Evolutionary conservation across 1,139 yeast genomes (phyloP), one percentile per base, ranked within the genome.

Genomic region (Blastobotrys elegans): DNA sequence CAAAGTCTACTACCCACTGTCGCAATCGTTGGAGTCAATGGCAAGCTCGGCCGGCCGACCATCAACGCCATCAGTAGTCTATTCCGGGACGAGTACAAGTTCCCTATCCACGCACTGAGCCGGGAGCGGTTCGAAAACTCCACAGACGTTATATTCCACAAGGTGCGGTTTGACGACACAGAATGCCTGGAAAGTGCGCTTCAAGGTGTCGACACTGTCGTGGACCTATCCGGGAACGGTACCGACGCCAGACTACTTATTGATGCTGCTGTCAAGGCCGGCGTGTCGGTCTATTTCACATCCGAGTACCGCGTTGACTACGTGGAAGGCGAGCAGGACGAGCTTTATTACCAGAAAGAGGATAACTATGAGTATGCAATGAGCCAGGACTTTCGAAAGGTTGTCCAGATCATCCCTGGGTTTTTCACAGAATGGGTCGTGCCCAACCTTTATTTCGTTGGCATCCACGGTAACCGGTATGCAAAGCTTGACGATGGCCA

Each of bases 231-330:
- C 20, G 41, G 43, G 21, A 27, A 11, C 7, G 36, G 34, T 16
- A 38, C 38, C n/a, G 46, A 43, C 39, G 61, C 66, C n/a, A 56
- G 21, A 16, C 43, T 40, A 11, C 38, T 66, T 17, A 52, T 69
- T 13, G 66, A 69, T 3, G 73, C 80, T 6, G 70, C 75, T 2
- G 57, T 59, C 5, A 60, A 59, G 16, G 72, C 73, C 35, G 72
- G 61, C 13, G 80, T 80, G 40, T 74, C 76, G 59, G 57, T 80
- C 30, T 80, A 72, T 63, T 71, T 81, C 48, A 83, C 86, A 31
- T 76, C 85, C 2, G 85, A 80, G 57, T 81, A 76, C 56, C 86
- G 86, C 34, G 58, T 68, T 30, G 79, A 78, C 46, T 51, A 70
- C 35, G 58, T 53, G 6, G 60, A 62, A 24, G 29, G 27, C 31